phyloP scores from a whole-genome alignment of 2,329 filamentous ascomycete genomes.

The Fusarium veterinarium region DNA sequence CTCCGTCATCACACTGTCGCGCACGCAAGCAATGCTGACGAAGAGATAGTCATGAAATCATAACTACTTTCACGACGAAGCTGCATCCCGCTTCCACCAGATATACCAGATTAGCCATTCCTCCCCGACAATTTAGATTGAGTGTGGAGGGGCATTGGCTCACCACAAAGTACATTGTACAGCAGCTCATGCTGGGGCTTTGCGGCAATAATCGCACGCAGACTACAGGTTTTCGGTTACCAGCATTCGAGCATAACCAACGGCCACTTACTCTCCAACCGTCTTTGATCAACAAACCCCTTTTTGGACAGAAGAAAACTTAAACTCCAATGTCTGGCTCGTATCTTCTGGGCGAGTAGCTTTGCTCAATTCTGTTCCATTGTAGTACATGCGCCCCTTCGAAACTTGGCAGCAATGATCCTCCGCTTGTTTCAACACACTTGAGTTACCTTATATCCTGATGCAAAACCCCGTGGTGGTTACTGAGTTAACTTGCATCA shows the following conservation, averaged over 20 bases:
- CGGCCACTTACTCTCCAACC: not conserved
- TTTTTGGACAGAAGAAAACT: not conserved
- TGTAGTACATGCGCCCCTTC: not conserved
- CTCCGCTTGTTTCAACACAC: not conserved
- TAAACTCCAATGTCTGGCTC: not conserved
- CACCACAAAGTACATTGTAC: not conserved
- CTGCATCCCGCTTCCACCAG: no score
- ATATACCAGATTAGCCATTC: no score
- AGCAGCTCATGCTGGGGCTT: not conserved
- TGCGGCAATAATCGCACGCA: not conserved
- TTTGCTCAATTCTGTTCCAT: not conserved
- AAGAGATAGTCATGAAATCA: not conserved
- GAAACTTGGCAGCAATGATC: not conserved
- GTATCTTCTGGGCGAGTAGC: not conserved
- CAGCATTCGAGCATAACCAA: not conserved
- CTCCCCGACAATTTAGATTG: no score
- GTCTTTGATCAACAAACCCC: not conserved
- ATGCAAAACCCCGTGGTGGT: no score
- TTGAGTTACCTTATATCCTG: not conserved
- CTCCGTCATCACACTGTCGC: not conserved
- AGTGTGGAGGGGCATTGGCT: rapidly evolving
- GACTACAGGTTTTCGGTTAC: not conserved
- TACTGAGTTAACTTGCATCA: no score
- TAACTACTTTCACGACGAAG: not conserved
- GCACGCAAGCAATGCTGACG: not conserved